Percentiles rank a stretch among this genome's conserved stretches.
These are phyloP conservation scores for Auriculariales sp. DNA, from an alignment of 768 basidiomycete species.

Conservation along the genomic window DNA sequence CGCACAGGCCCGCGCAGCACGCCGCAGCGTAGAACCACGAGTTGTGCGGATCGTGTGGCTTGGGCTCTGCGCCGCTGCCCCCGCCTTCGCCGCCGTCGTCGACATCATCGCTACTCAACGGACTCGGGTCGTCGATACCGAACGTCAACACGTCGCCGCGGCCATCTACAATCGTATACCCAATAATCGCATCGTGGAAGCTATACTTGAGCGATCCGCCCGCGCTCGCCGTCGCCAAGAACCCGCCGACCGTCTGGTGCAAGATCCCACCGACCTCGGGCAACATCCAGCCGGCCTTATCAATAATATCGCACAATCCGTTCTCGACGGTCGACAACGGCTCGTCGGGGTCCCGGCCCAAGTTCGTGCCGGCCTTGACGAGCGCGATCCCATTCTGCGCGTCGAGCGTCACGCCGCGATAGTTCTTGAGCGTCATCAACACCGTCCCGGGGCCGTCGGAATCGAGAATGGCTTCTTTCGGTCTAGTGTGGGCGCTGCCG, in stretches of 20 bases:
- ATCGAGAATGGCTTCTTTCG: not conserved
- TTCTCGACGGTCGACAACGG: not conserved
- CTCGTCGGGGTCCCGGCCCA: not conserved
- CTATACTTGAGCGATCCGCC: not conserved
- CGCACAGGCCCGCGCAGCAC: not conserved
- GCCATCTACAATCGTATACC: not conserved
- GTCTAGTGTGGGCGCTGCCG: not conserved
- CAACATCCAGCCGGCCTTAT: not conserved
- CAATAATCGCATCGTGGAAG: not conserved
- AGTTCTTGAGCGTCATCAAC: not conserved
- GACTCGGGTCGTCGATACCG: not conserved
- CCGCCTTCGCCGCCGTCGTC: no score
- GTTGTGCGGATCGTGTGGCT: no score
- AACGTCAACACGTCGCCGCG: not conserved
- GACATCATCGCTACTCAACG: no score
- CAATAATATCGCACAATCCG: not conserved
- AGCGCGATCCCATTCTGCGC: not conserved
- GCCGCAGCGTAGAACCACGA: not conserved
- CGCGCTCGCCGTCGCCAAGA: not conserved
- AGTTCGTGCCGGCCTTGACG: not conserved
- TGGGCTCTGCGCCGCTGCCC: no score
- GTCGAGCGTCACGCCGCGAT: slow-evolving; percentile 1
- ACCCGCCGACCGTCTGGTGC: not conserved
- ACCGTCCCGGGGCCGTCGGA: not conserved
- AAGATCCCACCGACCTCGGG: not conserved